phyloP scores from a whole-genome alignment of 2,329 filamentous ascomycete species.

The Xylogone sp. region DNA sequence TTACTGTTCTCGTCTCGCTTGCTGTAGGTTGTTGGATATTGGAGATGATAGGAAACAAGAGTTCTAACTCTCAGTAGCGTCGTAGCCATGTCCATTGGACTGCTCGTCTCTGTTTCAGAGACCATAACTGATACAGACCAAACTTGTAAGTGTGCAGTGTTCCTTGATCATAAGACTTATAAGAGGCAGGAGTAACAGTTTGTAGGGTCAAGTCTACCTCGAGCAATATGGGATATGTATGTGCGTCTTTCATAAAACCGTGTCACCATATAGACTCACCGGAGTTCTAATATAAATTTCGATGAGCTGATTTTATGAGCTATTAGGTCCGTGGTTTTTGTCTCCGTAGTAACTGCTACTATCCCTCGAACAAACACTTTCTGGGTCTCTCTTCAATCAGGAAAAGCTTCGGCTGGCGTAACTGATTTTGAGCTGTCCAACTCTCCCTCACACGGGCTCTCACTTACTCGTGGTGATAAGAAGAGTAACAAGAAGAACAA shows the following conservation, averaged over 20 bases:
- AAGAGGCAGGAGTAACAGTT: too few relatives aligned
- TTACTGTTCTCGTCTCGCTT: conserved; percentile 3
- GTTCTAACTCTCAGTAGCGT: not conserved
- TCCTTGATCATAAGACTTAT: too few relatives aligned
- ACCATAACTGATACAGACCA: conserved; percentile 2
- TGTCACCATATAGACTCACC: too few relatives aligned
- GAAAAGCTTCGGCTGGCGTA: conserved; percentile 3
- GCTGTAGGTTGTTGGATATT: conserved; percentile 1
- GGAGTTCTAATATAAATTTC: too few relatives aligned
- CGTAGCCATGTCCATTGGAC: conserved; percentile 1
- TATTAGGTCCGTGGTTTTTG: conserved; percentile 2
- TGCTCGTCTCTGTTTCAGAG: conserved; percentile 1
- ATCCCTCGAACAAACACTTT: conserved; percentile 9
- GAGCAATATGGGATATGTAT: conserved; percentile 7
- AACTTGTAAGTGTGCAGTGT: not conserved
- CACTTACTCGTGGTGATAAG: too few relatives aligned
- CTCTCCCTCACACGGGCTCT: too few relatives aligned
- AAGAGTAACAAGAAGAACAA: too few relatives aligned
- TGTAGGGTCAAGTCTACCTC: not conserved
- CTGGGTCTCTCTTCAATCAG: conserved; percentile 7
- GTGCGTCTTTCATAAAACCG: too few relatives aligned
- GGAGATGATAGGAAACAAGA: too few relatives aligned
- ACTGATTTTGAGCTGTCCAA: conserved; percentile 6
- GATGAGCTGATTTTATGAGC: too few relatives aligned
- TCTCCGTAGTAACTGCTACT: conserved; percentile 6